phyloP scores from a whole-genome alignment of 2,329 filamentous ascomycete genomes.

The Onygenales sp. region DNA sequence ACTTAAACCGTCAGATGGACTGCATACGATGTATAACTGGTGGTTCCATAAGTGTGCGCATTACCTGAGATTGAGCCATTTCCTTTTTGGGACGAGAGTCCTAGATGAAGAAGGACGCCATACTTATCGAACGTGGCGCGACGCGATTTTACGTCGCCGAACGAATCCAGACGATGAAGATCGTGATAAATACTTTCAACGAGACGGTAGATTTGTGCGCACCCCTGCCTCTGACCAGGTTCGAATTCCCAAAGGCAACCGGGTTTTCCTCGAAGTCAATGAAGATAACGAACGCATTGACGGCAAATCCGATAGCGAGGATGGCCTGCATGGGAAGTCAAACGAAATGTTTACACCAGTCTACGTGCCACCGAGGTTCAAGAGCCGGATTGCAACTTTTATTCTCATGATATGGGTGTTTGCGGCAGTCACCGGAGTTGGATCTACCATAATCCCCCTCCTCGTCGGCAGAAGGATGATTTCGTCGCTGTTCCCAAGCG shows the following conservation, averaged over 20 bases:
- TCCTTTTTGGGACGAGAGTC: slow-evolving; percentile 77
- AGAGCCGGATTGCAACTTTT: slow-evolving; percentile 69
- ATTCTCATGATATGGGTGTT: slow-evolving; percentile 89
- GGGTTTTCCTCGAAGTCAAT: slow-evolving; percentile 70
- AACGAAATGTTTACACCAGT: slow-evolving; percentile 59
- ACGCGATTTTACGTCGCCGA: slow-evolving; percentile 22
- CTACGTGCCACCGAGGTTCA: slow-evolving; percentile 79
- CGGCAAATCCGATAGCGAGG: slow-evolving; percentile 43
- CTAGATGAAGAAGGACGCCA: slow-evolving; percentile 72
- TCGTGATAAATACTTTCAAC: slow-evolving; percentile 44
- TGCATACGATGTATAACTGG: slow-evolving; percentile 85
- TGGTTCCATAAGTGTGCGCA: slow-evolving; percentile 88
- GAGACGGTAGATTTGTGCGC: slow-evolving; percentile 74
- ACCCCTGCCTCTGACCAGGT: slow-evolving; percentile 94
- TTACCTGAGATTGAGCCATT: slow-evolving; percentile 72
- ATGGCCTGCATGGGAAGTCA: slow-evolving; percentile 51
- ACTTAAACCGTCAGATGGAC: slow-evolving; percentile 72
- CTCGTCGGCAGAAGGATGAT: slow-evolving; percentile 76
- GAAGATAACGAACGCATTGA: slow-evolving; percentile 58
- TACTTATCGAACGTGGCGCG: slow-evolving; percentile 50
- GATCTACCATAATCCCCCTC: slow-evolving; percentile 76
- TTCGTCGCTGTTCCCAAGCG: slow-evolving; percentile 58
- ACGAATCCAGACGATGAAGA: slow-evolving; percentile 29
- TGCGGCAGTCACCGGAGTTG: slow-evolving; percentile 76
- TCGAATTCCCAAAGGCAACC: slow-evolving; percentile 74